Percentiles rank a stretch among this genome's conserved stretches.
phyloP scores from a whole-genome alignment of 2,329 filamentous ascomycete species.

The Trichoderma brevicompactum region DNA sequence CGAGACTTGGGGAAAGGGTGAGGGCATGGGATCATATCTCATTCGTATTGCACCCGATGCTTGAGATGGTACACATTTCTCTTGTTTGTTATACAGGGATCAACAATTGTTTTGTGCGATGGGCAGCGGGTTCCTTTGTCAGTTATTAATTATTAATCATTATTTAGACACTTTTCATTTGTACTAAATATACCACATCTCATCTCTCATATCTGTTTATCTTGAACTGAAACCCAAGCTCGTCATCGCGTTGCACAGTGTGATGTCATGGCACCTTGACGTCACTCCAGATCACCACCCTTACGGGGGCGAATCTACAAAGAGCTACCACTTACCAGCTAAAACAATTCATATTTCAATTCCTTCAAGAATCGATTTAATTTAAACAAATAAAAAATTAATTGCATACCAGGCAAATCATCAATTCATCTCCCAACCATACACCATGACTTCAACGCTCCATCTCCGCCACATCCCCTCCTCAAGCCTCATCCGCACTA shows the following conservation, averaged over 20 bases:
- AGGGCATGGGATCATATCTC: constrained; percentile 44
- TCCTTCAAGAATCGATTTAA: neutral
- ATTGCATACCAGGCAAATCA: neutral
- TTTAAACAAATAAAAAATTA: neutral
- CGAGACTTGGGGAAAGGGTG: constrained; percentile 42
- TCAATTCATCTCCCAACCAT: neutral
- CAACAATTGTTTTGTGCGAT: neutral
- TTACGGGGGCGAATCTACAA: neutral
- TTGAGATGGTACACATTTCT: neutral
- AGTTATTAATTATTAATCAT: neutral
- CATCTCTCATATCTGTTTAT: neutral
- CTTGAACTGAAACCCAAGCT: neutral
- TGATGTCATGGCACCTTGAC: constrained; percentile 32
- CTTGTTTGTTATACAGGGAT: neutral
- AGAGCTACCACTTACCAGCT: neutral
- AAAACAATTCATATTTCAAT: neutral
- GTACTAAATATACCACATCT: neutral
- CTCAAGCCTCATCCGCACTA: constrained; percentile 8
- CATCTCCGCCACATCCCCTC: constrained; percentile 7
- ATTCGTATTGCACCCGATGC: constrained; percentile 36
- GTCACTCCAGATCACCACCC: constrained; percentile 17
- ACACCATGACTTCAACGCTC: constrained; percentile 14
- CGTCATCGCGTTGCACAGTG: neutral
- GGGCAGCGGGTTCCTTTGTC: neutral
- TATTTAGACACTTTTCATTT: neutral